Evolutionary conservation across 1,284 basidiomycete species (phyloP).

Genomic region (Apiotrichum domesticum): DNA sequence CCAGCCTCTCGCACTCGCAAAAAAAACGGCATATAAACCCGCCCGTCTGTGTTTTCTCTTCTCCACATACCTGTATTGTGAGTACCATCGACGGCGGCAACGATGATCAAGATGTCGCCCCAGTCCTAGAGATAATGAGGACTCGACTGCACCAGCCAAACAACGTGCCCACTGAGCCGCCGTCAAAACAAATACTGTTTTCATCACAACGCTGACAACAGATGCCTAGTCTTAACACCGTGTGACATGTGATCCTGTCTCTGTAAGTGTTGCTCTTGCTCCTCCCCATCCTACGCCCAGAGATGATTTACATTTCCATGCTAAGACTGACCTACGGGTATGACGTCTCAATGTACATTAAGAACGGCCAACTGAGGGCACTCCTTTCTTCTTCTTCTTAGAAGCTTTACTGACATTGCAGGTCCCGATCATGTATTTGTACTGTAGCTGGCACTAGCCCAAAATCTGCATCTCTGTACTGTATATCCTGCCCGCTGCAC

Average conservation of each 20-base stretch:
- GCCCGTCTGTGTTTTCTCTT: background rate
- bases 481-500: background rate
- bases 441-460: too few relatives aligned
- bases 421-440: too few relatives aligned
- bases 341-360: conserved; percentile 42
- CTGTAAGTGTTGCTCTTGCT: too few relatives aligned
- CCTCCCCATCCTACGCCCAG: conserved; percentile 18
- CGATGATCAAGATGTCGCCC: conserved; percentile 44
- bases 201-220: background rate
- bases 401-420: too few relatives aligned
- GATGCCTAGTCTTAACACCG: background rate
- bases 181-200: conserved; percentile 1
- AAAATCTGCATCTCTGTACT: too few relatives aligned
- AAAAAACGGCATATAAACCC: background rate
- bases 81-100: background rate
- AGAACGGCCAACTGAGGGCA: conserved; percentile 42
- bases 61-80: background rate
- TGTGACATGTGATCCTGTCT: too few relatives aligned
- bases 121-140: conserved; percentile 43
- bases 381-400: background rate
- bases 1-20: too few relatives aligned
- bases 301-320: conserved; percentile 45
- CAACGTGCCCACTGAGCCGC: conserved; percentile 34
- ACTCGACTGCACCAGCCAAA: conserved; percentile 39
- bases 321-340: conserved; percentile 39